phyloP scores from a whole-genome alignment of 148 eudicot genomes.

The Rhododendron ovatum region DNA sequence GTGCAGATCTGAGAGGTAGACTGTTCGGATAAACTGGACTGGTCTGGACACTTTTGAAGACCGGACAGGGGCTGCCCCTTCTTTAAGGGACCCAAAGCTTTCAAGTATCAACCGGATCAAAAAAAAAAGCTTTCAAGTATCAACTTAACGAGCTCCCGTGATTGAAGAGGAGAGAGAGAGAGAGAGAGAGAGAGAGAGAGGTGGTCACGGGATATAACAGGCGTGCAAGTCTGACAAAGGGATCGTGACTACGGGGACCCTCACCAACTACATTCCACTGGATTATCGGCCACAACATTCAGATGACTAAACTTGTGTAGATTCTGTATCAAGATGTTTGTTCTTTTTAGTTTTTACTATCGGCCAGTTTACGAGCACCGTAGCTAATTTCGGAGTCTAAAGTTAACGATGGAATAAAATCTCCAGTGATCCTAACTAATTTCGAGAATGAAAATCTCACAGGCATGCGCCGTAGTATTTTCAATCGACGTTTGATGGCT shows the following conservation, averaged over 20 bases:
- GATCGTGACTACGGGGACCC: background rate
- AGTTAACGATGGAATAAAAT: background rate
- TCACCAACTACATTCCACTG: background rate
- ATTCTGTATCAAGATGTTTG: too few species aligned
- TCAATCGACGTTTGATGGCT: background rate
- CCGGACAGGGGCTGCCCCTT: too few species aligned
- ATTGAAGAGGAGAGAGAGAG: background rate
- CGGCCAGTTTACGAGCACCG: background rate
- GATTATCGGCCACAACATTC: background rate
- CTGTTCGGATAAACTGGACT: too few species aligned
- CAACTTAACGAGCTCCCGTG: background rate
- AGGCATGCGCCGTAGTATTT: too few species aligned
- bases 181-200: conserved; percentile 2
- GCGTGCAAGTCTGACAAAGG: background rate
- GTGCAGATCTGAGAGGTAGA: too few species aligned
- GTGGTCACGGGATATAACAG: background rate
- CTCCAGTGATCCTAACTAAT: background rate
- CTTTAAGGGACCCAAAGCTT: too few species aligned
- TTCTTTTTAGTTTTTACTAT: background rate
- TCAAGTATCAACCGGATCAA: background rate
- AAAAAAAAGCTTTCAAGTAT: background rate
- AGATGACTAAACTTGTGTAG: too few species aligned
- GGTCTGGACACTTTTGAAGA: too few species aligned
- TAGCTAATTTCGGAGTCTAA: background rate
- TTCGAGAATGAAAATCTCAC: background rate